Conservation (phyloP, 768 basidiomycete genomes). For the Russula sp. region DNA sequence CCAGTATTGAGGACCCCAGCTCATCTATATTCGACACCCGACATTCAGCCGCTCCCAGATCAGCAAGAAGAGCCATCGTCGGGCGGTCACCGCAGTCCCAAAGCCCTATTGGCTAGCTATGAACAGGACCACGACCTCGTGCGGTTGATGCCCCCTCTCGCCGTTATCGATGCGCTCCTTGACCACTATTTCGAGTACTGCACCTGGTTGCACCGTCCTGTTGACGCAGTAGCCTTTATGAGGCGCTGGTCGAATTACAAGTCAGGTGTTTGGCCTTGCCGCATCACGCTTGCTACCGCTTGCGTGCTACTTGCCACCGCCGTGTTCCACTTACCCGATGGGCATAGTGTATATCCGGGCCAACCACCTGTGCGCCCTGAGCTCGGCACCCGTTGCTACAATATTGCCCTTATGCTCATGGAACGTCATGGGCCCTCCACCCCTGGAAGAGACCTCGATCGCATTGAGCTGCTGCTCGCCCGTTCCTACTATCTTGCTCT, state of each 20-base stretch:
- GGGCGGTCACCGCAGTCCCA: slow-evolving; percentile 1
- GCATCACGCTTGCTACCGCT: slow-evolving; percentile 19
- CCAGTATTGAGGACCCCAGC: background rate
- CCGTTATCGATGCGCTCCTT: slow-evolving; percentile 16
- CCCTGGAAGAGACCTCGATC: slow-evolving; percentile 61
- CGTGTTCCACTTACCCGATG: slow-evolving; percentile 18
- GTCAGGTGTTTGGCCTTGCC: slow-evolving; percentile 19
- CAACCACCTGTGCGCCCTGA: slow-evolving; percentile 15
- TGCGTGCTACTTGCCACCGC: slow-evolving; percentile 20
- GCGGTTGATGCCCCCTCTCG: slow-evolving; percentile 18
- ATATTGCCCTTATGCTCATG: slow-evolving; percentile 57
- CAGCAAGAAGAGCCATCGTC: slow-evolving; percentile 15
- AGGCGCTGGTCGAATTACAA: slow-evolving; percentile 20
- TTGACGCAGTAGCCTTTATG: slow-evolving; percentile 15
- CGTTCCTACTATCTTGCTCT: slow-evolving; percentile 67
- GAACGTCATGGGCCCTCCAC: slow-evolving; percentile 45
- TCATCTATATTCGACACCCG: background rate
- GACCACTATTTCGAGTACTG: slow-evolving; percentile 22
- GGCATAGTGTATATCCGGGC: slow-evolving; percentile 17
- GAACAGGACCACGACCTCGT: slow-evolving; percentile 21
- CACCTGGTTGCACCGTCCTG: slow-evolving; percentile 17
- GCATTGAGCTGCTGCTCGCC: slow-evolving; percentile 67
- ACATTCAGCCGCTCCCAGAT: slow-evolving; percentile 13
- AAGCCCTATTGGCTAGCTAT: slow-evolving; percentile 11
- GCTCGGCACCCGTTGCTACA: slow-evolving; percentile 59